A percentile compares a stretch with the other conserved stretches of the same genome.
phyloP scores from a whole-genome alignment of 306 rosid species.

The Rosa rugosa region DNA sequence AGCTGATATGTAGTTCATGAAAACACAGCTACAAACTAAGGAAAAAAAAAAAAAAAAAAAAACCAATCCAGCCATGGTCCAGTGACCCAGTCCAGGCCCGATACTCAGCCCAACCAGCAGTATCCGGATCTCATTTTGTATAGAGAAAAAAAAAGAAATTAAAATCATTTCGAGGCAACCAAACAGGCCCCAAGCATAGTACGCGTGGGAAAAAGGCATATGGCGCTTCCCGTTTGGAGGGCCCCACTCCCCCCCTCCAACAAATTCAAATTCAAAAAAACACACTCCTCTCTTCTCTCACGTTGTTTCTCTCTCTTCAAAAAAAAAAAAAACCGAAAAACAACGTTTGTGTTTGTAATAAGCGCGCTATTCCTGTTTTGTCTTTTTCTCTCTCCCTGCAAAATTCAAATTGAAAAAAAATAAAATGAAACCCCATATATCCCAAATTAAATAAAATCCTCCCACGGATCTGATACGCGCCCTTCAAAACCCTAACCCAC shows the following conservation, averaged over 20 bases:
- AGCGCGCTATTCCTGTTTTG: too few relatives aligned
- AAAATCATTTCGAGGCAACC: neutral
- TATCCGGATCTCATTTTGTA: too few relatives aligned
- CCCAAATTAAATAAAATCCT: neutral
- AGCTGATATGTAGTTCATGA: too few relatives aligned
- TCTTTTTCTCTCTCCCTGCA: neutral
- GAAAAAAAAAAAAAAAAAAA: too few relatives aligned
- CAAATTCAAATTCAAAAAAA: neutral
- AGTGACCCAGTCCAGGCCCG: too few relatives aligned
- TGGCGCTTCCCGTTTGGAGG: neutral
- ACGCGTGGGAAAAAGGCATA: neutral
- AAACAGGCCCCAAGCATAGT: neutral
- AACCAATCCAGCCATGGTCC: too few relatives aligned
- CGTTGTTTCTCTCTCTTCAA: too few relatives aligned
- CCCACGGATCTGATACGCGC: conserved; percentile 11
- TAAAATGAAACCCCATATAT: neutral
- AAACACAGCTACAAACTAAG: too few relatives aligned
- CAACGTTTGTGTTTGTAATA: too few relatives aligned
- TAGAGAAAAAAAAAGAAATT: too few relatives aligned
- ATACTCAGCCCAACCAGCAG: too few relatives aligned
- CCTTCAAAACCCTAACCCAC: conserved; percentile 13
- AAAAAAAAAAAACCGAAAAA: too few relatives aligned
- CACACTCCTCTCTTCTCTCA: neutral
- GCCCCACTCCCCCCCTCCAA: neutral
- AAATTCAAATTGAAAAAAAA: neutral